Evolutionary conservation across 495 filamentous ascomycete species (phyloP).

Genomic region (Daldinia concentrica): DNA sequence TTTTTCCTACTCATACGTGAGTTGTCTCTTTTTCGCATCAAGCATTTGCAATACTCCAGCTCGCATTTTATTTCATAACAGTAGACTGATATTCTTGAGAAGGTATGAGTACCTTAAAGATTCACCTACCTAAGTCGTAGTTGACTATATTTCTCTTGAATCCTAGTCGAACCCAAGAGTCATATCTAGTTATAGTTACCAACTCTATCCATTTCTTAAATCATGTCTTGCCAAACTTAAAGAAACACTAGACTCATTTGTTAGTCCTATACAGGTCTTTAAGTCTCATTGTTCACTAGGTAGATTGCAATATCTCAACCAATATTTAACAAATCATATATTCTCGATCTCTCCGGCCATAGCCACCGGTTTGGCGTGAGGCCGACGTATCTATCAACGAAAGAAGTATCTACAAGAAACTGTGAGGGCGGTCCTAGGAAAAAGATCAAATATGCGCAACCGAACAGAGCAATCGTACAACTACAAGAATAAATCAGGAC

Average conservation of each 20-base stretch:
- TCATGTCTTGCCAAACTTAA: neutral
- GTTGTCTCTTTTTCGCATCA: neutral
- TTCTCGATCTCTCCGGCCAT: constrained; percentile 39
- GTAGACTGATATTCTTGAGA: too few species aligned
- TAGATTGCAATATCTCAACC: neutral
- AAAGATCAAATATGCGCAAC: constrained; percentile 44
- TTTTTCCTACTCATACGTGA: too few species aligned
- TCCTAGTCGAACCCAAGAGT: neutral
- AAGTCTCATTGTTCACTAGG: neutral
- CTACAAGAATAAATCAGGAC: constrained; percentile 22
- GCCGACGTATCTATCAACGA: constrained; percentile 29
- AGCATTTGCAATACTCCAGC: neutral
- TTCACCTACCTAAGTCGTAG: too few species aligned
- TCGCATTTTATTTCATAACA: neutral
- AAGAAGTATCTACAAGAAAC: constrained; percentile 43
- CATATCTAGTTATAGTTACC: neutral
- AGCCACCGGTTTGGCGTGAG: constrained; percentile 15
- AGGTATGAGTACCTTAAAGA: too few species aligned
- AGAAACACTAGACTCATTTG: too few species aligned
- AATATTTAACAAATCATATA: constrained; percentile 11
- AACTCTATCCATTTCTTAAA: neutral
- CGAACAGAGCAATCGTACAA: constrained; percentile 23
- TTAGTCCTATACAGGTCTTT: neutral
- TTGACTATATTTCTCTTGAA: neutral
- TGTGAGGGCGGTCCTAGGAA: constrained; percentile 23